Percentiles rank a stretch among this genome's conserved stretches.
phyloP scores from a whole-genome alignment of 257 asterid species.

The Solanum appendiculatum region DNA sequence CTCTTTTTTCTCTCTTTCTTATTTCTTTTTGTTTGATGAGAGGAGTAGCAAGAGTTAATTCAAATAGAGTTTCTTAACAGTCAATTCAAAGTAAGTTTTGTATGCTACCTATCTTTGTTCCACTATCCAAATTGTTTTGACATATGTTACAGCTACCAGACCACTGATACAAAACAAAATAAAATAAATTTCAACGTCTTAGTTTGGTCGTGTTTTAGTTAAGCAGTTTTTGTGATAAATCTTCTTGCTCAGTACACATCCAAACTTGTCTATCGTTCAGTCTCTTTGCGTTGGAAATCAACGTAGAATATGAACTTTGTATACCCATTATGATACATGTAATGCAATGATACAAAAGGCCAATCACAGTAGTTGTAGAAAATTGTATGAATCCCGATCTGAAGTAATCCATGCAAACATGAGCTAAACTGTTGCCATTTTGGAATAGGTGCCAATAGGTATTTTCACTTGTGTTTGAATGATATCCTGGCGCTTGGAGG shows the following conservation, averaged over 20 bases:
- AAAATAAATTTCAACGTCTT: background rate
- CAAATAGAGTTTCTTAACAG: background rate
- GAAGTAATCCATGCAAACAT: background rate
- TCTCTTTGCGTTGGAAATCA: background rate
- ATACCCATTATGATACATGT: background rate
- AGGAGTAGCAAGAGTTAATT: background rate
- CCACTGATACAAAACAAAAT: background rate
- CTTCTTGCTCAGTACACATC: background rate
- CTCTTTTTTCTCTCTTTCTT: background rate
- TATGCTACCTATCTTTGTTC: background rate
- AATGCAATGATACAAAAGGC: background rate
- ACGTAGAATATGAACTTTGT: background rate
- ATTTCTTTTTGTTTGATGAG: background rate
- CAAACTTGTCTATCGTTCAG: background rate
- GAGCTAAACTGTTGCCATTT: background rate
- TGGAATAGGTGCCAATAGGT: constrained; percentile 74
- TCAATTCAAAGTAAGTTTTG: background rate
- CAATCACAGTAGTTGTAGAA: background rate
- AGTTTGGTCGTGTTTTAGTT: background rate
- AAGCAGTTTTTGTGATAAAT: background rate
- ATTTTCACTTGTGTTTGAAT: constrained; percentile 75
- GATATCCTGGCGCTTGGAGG: constrained; percentile 94
- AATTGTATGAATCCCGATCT: background rate
- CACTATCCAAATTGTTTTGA: background rate
- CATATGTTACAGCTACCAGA: background rate